Evolutionary conservation across 2,329 filamentous ascomycete genomes (phyloP).

Genomic region (Penicillium sclerotigenum): DNA sequence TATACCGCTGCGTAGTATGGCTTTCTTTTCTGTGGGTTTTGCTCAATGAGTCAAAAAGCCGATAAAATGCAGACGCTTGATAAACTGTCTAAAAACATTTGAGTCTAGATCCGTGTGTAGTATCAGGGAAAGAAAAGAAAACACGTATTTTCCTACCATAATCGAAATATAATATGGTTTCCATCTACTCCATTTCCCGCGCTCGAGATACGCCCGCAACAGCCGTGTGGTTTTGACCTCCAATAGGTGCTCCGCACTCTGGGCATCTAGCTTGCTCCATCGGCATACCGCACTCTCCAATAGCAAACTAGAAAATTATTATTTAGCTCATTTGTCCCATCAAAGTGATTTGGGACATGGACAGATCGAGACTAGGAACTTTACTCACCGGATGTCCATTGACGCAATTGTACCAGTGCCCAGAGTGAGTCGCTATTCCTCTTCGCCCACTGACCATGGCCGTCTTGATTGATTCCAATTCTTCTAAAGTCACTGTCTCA

Average conservation of each 20-base stretch:
- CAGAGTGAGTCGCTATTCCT: slow-evolving; percentile 14
- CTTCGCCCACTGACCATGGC: slow-evolving; percentile 10
- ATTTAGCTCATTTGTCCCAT: neutral
- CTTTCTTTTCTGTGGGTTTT: too few species aligned
- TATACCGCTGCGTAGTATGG: too few species aligned
- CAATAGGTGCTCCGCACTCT: slow-evolving; percentile 7
- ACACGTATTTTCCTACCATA: neutral
- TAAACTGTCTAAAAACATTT: neutral
- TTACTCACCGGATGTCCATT: slow-evolving; percentile 14
- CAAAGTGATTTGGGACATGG: neutral
- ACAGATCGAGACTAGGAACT: neutral
- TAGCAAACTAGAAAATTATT: slow-evolving; percentile 19
- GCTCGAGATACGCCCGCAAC: slow-evolving; percentile 9
- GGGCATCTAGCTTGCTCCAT: slow-evolving; percentile 30
- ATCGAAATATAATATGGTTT: neutral
- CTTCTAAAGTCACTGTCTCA: slow-evolving; percentile 7
- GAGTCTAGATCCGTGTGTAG: neutral
- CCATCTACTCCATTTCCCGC: slow-evolving; percentile 6
- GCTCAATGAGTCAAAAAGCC: too few species aligned
- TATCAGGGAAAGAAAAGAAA: neutral
- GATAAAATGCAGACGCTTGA: too few species aligned
- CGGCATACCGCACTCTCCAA: slow-evolving; percentile 33
- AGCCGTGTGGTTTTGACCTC: slow-evolving; percentile 4
- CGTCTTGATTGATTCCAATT: slow-evolving; percentile 9
- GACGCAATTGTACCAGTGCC: slow-evolving; percentile 16